A percentile compares a stretch with the other conserved stretches of the same genome.
These are phyloP conservation scores for Saccharum hybrid DNA, from an alignment of 202 grass and related monocot genomes.

Conservation along the genomic window DNA sequence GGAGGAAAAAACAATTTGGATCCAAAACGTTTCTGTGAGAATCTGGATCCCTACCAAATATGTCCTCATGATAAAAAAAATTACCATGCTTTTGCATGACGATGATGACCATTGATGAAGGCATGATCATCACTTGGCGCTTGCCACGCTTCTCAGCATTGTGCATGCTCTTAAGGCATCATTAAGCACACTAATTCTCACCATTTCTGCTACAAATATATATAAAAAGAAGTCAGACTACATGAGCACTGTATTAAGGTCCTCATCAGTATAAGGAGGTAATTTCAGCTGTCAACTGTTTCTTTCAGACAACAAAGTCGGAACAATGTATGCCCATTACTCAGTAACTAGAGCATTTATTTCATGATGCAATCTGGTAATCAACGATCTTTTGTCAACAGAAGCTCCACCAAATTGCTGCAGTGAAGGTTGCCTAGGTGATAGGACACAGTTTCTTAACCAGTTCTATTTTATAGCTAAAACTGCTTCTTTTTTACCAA, in stretches of 20 bases:
- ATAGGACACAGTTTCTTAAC: not conserved
- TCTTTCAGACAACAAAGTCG: not conserved
- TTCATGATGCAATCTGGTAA: not conserved
- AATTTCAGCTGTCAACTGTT: not conserved
- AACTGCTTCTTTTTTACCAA: not conserved
- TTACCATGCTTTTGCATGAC: slow-evolving; percentile 63
- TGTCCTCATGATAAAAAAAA: not conserved
- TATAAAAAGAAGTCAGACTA: not conserved
- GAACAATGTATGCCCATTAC: not conserved
- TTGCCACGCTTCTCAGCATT: slow-evolving; percentile 64
- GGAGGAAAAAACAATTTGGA: not conserved
- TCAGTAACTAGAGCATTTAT: not conserved
- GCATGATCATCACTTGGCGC: slow-evolving; percentile 52
- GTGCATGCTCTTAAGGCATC: slow-evolving; percentile 60
- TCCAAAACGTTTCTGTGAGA: not conserved
- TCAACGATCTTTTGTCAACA: not conserved
- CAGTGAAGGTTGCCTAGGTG: not conserved
- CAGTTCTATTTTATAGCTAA: not conserved
- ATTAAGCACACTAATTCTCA: slow-evolving; percentile 54
- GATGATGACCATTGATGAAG: slow-evolving; percentile 56
- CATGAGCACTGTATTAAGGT: not conserved
- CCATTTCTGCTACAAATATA: slow-evolving; percentile 45
- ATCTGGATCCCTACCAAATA: not conserved
- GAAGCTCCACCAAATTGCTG: not conserved
- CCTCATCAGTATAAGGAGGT: not conserved